Evolutionary conservation across 176 grass and related monocot genomes (phyloP), one percentile per base, ranked within the genome.

Genomic region (Musa troglodytarum): DNA sequence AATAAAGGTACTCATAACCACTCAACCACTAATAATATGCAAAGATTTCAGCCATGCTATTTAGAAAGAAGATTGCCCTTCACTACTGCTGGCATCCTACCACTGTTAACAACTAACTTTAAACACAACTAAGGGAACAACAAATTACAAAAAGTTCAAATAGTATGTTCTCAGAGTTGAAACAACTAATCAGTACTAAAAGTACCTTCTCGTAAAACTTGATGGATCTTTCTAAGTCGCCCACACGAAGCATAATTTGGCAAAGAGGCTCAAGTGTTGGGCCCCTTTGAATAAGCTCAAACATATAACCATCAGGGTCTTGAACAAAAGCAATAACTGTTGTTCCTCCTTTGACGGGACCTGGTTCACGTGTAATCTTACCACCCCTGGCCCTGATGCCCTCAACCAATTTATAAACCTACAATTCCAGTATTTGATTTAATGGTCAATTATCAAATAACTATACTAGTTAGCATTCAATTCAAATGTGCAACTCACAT

Each of bases 181-280:
- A 43, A 43, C 34, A 43, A 43, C 34, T 43, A 43, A 43, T 43
- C 3, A 0, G 3, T 43, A 43, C 34, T 43, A 5, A 43, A 49
- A 4, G 72, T 91, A 91, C 94, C 90, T 93, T 98, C 81, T 98
- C 84, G 20, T 98, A 98, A 52, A 98, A 98, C 76, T 82, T 86
- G 82, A 98, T 98, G 75, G 90, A 80, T 56, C 84, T 88, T 22
- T 94, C 95, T 79, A 98, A 82, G 64, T 98, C 90, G 74, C 95
- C 95, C 26, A 98, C 95, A 54, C 90, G 90, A 82, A 98, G 95
- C 95, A 98, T 98, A 79, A 98, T 80, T 77, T 98, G 95, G 79
- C 95, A 98, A 75, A 98, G 88, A 77, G 95, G 95, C 68, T 98
- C 90, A 77, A 86, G 88, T 10, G 88, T 98, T 0, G 78, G 88